Base-by-base conservation (phyloP, 495 filamentous ascomycete species). In the Extremus antarcticus region DNA sequence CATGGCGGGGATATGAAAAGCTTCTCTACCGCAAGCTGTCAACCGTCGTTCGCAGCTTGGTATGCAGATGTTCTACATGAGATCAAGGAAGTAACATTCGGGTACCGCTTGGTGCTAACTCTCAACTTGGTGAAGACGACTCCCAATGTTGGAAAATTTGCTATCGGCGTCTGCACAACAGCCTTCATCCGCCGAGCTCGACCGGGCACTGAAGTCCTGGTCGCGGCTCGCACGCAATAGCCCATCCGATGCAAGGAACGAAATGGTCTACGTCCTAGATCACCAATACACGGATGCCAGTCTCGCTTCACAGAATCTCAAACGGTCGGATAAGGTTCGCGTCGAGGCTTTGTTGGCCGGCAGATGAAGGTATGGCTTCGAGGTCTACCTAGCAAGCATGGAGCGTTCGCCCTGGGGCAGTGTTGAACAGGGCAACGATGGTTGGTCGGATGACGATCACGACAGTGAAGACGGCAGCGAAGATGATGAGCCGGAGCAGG, bases 1-100 rank as follows among this genome's bases (percentile, higher is more conserved):
- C 29, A 35, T 35, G 4, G 7, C 13, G 29, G 29, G 4, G 7
- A 35, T 4, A 35, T 13, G 29, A 35, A 13, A 13, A 35, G 13
- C 7, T 35, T 35, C 29, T 35, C 29, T 35, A 35, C 29, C 13
- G 13, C 29, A 4, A 35, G 29, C 7, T 68, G 58, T 41, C 65
- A 64, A 40, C 64, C 64, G 23, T 73, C 70, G 13, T 73, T 68
- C 51, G 47, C 71, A 0, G 74, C 73, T 43, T 81, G 77, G 77
- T 61, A 60, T 63, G 70, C 76, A 0, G 76, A 82, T 59, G 76
- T 81, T 15, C 64, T 62, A 2, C 78, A 82, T 56, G 74, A 77
- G 56, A 70, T 81, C 25, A 64, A 70, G 32, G 72, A 73, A 2
- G 73, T 82, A 11, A 70, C 52, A 8, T 70, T 70, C 11, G 78